Evolutionary conservation across 495 filamentous ascomycete genomes (phyloP), one percentile per base, ranked within the genome.

Genomic region (Xylaria venustula): DNA sequence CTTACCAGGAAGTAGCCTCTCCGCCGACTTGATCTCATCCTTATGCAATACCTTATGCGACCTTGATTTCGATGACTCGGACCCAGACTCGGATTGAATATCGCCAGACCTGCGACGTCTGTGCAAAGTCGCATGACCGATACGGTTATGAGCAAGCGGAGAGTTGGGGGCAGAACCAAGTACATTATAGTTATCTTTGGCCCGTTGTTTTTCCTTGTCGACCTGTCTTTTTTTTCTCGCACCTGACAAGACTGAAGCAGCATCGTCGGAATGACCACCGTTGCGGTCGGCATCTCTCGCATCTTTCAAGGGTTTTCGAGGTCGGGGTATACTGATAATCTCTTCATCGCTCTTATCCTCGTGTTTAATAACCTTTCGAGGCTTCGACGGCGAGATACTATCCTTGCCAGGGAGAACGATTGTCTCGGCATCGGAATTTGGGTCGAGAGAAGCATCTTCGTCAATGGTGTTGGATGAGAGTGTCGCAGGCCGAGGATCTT

Each of bases 341-440:
- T 79, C 81, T 49, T 75, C 75, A 58, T 83, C 81, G 61, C 81
- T 83, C 62, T 80, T 81, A 69, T 88, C 86, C 68, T 89, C 87
- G 71, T 89, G 84, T 64, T 88, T 87, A 68, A 91, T 87, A 52
- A 79, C 71, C 72, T 90, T 90, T 30, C 83, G 81, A 61, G 82
- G 81, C 71, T 89, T 90, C 56, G 87, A 85, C 1, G 86, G 85
- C 22, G 87, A 87, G 65, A 86, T 70, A 42, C 86, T 86, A 66
- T 90, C 85, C 58, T 89, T 89, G 40, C 87, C 88, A 20, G 87
- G 85, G 22, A 91, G 78, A 46, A 91, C 88, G 60, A 91, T 89
- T 6, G 90, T 93, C 74, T 92, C 89, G 58, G 90, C 89, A 71
- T 93, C 90, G 12, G 89, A 92, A 68, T 91, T 88, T 54, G 81